Percentiles rank a stretch among this genome's conserved stretches.
These are phyloP conservation scores for Myxozyma nipponensis DNA, from an alignment of 805 yeast species.

Conservation along the genomic window DNA sequence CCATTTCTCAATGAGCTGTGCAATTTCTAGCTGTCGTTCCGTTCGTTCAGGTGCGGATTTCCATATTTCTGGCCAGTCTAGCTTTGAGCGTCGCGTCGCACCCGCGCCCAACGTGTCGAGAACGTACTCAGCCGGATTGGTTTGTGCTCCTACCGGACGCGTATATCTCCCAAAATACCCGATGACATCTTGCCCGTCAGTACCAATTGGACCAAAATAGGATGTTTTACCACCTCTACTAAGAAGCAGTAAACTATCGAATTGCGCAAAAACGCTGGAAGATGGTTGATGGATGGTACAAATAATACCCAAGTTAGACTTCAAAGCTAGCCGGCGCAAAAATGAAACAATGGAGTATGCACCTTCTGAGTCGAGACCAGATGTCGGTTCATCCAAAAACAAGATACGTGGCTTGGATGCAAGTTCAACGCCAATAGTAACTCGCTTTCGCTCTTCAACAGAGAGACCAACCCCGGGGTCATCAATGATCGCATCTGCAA, in stretches of 20 bases:
- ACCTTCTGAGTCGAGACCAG: slow-evolving; percentile 65
- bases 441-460: slow-evolving; percentile 59
- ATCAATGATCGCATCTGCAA: slow-evolving; percentile 72
- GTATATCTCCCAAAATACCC: slow-evolving; percentile 64
- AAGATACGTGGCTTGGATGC: slow-evolving; percentile 62
- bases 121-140: slow-evolving; percentile 93
- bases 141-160: slow-evolving; percentile 60
- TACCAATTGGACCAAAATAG: slow-evolving; percentile 71
- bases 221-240: slow-evolving; percentile 70
- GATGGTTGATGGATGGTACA: slow-evolving; percentile 87
- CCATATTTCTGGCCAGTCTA: slow-evolving; percentile 59
- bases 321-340: slow-evolving; percentile 55
- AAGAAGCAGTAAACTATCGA: slow-evolving; percentile 69
- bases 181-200: slow-evolving; percentile 54
- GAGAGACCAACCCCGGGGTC: slow-evolving; percentile 67
- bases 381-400: slow-evolving; percentile 65
- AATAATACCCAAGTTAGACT: slow-evolving; percentile 57
- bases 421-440: slow-evolving; percentile 63
- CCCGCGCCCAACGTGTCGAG: slow-evolving; percentile 49
- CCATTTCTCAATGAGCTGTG: slow-evolving; percentile 57
- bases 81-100: slow-evolving; percentile 34
- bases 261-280: slow-evolving; percentile 69
- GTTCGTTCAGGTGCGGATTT: slow-evolving; percentile 73
- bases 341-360: slow-evolving; percentile 64
- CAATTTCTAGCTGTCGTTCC: slow-evolving; percentile 51